phyloP scores from a whole-genome alignment of 2,329 filamentous ascomycete species.

The Aspergillus uvarum region DNA sequence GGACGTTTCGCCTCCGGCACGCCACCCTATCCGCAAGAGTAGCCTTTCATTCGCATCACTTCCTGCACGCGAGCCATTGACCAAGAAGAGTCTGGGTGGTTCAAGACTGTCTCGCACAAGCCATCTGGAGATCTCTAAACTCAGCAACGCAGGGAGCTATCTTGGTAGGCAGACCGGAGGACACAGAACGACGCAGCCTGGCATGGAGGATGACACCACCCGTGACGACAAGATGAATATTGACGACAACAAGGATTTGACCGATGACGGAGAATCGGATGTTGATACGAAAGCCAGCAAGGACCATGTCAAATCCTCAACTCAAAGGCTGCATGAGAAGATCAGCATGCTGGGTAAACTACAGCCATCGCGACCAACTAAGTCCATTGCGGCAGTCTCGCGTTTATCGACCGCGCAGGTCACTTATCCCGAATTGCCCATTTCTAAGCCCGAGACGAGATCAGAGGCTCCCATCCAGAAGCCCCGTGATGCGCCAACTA shows the following conservation, averaged over 20 bases:
- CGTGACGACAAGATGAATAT: conserved; percentile 49
- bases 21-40: conserved; percentile 82
- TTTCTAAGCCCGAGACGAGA: conserved; percentile 30
- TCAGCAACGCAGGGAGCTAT: conserved; percentile 54
- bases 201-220: conserved; percentile 45
- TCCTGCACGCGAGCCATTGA: conserved; percentile 83
- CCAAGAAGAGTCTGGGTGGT: conserved; percentile 77
- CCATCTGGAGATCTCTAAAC: conserved; percentile 65
- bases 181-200: conserved; percentile 36
- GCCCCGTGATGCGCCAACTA: conserved; percentile 20
- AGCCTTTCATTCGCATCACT: conserved; percentile 92
- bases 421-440: conserved; percentile 37
- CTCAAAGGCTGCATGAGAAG: conserved; percentile 86
- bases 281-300: conserved; percentile 53
- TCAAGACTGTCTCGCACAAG: conserved; percentile 72
- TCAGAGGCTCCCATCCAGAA: conserved; percentile 23
- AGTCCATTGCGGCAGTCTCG: conserved; percentile 44
- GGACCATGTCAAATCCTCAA: conserved; percentile 83
- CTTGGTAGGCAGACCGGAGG: conserved; percentile 72
- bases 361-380: conserved; percentile 46
- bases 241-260: conserved; percentile 57
- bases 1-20: conserved; percentile 47
- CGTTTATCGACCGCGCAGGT: conserved; percentile 33
- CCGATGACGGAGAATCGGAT: conserved; percentile 46
- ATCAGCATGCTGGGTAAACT: conserved; percentile 72